Evolutionary conservation across 1,139 yeast genomes (phyloP), one percentile per base, ranked within the genome.

Genomic region (Diutina neorugosa): DNA sequence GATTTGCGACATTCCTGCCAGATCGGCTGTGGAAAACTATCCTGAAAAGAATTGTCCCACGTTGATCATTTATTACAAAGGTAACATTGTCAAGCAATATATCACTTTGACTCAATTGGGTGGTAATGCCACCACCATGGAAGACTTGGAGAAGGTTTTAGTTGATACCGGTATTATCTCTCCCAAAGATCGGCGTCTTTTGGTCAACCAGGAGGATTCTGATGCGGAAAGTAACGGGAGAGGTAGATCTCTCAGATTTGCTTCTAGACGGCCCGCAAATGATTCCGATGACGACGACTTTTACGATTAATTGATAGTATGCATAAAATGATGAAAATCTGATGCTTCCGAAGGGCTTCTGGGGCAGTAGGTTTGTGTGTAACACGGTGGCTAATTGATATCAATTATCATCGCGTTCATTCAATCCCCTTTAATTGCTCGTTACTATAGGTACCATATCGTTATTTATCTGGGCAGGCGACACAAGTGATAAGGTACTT

Each of bases 21-120:
- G 81, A 57, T 81, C 96, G 66, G 95, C 96, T 55, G 86, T 91
- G 58, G 98, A 91, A 62, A 82, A 84, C 63, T 93, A 91, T 65
- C 97, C 98, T 0, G 91, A 88, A 34, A 67, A 78, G 44, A 91
- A 88, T 68, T 86, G 96, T 61, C 99, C 99, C 1, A 94, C 98
- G 0, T 71, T 93, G 20, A 75, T 93, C 51, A 78, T 94, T 1
- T 93, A 93, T 65, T 80, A 80, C 62, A 79, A 87, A 55, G 83
- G 84, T 20, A 81, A 87, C 57, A 93, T 91, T 8, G 69, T 83
- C 31, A 86, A 84, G 63, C 97, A 91, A 65, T 79, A 73, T 60
- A 79, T 91, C 19, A 91, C 97, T 0, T 73, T 93, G 61, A 76
- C 86, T 7, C 83, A 84, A 61, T 67, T 93, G 53, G 96, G 96